Evolutionary conservation across 2,329 filamentous ascomycete species (phyloP).

Genomic region (Calycina marina): DNA sequence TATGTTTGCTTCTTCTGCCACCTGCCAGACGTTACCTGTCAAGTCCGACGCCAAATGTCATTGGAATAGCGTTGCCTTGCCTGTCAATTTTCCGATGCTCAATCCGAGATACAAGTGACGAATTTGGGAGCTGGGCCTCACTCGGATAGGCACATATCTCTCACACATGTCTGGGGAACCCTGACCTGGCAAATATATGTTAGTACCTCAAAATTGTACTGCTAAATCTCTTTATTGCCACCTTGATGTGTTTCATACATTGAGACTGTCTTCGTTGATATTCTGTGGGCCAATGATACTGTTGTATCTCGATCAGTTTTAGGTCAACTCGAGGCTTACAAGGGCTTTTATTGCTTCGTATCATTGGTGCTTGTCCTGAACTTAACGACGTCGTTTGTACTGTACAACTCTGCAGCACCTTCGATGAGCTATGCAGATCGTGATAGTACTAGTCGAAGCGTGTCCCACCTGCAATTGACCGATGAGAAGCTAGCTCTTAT

Average conservation of each 20-base stretch:
- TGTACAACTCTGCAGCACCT: too few species aligned
- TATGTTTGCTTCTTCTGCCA: constrained; percentile 17
- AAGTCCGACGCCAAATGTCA: constrained; percentile 12
- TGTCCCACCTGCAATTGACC: neutral
- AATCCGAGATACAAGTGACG: too few species aligned
- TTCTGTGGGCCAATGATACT: constrained; percentile 11
- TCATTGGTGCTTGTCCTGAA: neutral
- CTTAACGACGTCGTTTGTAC: neutral
- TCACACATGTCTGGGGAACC: neutral
- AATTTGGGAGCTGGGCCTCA: too few species aligned
- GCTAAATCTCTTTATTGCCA: constrained; percentile 11
- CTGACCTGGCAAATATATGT: neutral
- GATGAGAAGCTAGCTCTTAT: neutral
- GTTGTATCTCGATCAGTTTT: constrained; percentile 10
- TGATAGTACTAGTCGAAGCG: neutral
- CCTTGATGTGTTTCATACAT: constrained; percentile 11
- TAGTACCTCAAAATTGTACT: too few species aligned
- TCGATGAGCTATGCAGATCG: too few species aligned
- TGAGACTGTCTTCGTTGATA: constrained; percentile 11
- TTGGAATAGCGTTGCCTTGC: neutral
- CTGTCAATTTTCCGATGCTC: constrained; percentile 5
- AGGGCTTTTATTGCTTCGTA: neutral
- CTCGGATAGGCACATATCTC: neutral
- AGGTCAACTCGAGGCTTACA: neutral
- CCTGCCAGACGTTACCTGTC: constrained; percentile 14